phyloP scores from a whole-genome alignment of 176 grass and related monocot species.

The Olyra latifolia region DNA sequence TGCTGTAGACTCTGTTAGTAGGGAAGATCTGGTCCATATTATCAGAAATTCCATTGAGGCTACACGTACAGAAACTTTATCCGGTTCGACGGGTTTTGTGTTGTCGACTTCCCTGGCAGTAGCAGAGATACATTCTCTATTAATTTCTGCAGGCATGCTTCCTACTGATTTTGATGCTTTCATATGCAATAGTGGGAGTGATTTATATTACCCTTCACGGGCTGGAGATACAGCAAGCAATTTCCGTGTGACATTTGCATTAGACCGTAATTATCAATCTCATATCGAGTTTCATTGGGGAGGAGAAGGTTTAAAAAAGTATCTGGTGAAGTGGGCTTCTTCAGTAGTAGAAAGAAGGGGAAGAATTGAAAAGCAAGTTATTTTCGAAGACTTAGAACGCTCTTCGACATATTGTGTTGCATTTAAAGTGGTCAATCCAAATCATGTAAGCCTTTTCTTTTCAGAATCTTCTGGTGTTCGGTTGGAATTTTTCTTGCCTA shows the following conservation, averaged over 20 bases:
- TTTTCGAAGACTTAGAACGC: slow-evolving; percentile 68
- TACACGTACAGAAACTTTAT: slow-evolving; percentile 37
- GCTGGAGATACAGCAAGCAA: slow-evolving; percentile 61
- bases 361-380: slow-evolving; percentile 64
- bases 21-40: slow-evolving; percentile 46
- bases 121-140: slow-evolving; percentile 62
- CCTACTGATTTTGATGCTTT: slow-evolving; percentile 93
- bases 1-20: slow-evolving; percentile 60
- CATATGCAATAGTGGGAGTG: slow-evolving; percentile 95
- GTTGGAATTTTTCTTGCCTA: not conserved
- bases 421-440: slow-evolving; percentile 78
- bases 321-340: slow-evolving; percentile 72
- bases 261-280: slow-evolving; percentile 71
- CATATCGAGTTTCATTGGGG: slow-evolving; percentile 96
- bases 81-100: slow-evolving; percentile 46
- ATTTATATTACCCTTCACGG: slow-evolving; percentile 75
- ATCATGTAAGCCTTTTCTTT: slow-evolving; percentile 61
- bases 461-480: not conserved
- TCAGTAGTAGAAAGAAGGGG: slow-evolving; percentile 61
- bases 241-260: slow-evolving; percentile 58
- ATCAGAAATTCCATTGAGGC: slow-evolving; percentile 60
- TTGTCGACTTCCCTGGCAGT: slow-evolving; percentile 57
- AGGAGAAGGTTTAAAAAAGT: slow-evolving; percentile 88
- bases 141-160: slow-evolving; percentile 58
- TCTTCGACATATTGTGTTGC: slow-evolving; percentile 71